phyloP scores from a whole-genome alignment of 2,329 filamentous ascomycete genomes.

The Trichoderma gracile region DNA sequence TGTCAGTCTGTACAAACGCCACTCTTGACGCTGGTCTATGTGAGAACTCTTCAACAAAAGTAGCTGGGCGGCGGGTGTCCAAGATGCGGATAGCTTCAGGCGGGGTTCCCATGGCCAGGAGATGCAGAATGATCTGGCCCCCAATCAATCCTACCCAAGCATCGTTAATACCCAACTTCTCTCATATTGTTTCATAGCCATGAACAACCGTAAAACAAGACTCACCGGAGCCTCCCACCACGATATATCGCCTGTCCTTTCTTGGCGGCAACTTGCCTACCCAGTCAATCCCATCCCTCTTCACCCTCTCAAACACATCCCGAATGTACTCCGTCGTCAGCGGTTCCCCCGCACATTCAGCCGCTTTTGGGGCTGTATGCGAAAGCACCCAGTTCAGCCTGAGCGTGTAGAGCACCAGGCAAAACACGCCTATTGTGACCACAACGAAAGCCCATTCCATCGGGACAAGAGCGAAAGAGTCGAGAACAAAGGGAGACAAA shows the following conservation, averaged over 20 bases:
- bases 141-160: slow-evolving; percentile 52
- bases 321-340: slow-evolving; percentile 42
- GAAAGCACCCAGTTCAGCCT: slow-evolving; percentile 42
- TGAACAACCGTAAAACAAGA: slow-evolving; percentile 3
- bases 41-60: slow-evolving; percentile 46
- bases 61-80: slow-evolving; percentile 50
- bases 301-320: slow-evolving; percentile 39
- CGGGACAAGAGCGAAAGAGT: too few species aligned
- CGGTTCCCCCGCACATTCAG: slow-evolving; percentile 35
- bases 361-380: slow-evolving; percentile 41
- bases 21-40: slow-evolving; percentile 40
- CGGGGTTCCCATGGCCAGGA: slow-evolving; percentile 54
- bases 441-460: not conserved
- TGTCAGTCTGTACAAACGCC: slow-evolving; percentile 50
- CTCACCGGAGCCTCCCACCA: slow-evolving; percentile 51
- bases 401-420: slow-evolving; percentile 32
- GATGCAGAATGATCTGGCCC: slow-evolving; percentile 54
- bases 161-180: too few species aligned
- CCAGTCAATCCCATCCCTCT: slow-evolving; percentile 43
- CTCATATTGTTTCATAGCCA: too few species aligned
- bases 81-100: slow-evolving; percentile 54
- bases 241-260: slow-evolving; percentile 46
- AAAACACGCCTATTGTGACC: slow-evolving; percentile 26
- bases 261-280: slow-evolving; percentile 42
- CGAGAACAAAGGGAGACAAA: too few species aligned